Evolutionary conservation across 257 asterid species (phyloP), one percentile per base, ranked within the genome.

Genomic region (Voacanga thouarsii): DNA sequence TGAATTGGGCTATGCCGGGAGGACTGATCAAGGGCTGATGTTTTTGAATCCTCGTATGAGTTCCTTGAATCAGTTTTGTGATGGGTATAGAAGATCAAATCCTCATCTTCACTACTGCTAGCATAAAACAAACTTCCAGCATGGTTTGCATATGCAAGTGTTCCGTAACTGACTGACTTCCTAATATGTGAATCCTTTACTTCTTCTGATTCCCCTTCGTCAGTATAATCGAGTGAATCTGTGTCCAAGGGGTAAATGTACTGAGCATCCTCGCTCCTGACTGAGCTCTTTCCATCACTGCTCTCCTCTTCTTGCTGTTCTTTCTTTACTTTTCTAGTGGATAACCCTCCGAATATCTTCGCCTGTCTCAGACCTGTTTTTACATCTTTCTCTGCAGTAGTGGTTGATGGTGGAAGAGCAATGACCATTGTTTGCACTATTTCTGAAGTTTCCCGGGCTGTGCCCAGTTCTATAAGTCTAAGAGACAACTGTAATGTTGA

Each of bases 211-310:
- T 81, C 91, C 37, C 66, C 85, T 68, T 64, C 91, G 21, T 85
- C 90, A 0, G 80, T 71, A 28, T 75, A 90, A 67, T 82, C 93
- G 7, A 84, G 60, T 8, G 94, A 89, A 19, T 88, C 94, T 0
- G 89, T 85, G 78, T 89, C 93, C 10, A 82, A 59, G 10, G 86
- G 86, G 79, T 77, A 89, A 28, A 50, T 83, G 78, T 79, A 80
- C 37, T 84, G 84, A 44, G 75, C 41, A 41, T 86, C 91, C 75
- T 90, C 94, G 18, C 94, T 91, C 82, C 86, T 87, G 73, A 78
- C 88, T 0, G 93, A 86, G 81, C 86, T 86, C 86, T 88, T 86
- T 68, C 90, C 92, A 44, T 89, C 92, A 26, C 96, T 92, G 57
- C 84, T 77, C 77, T 86, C 95, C 30, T 86, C 95, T 80, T 89